Conservation (phyloP, 306 rosid genomes). For the Quercus dentata region DNA sequence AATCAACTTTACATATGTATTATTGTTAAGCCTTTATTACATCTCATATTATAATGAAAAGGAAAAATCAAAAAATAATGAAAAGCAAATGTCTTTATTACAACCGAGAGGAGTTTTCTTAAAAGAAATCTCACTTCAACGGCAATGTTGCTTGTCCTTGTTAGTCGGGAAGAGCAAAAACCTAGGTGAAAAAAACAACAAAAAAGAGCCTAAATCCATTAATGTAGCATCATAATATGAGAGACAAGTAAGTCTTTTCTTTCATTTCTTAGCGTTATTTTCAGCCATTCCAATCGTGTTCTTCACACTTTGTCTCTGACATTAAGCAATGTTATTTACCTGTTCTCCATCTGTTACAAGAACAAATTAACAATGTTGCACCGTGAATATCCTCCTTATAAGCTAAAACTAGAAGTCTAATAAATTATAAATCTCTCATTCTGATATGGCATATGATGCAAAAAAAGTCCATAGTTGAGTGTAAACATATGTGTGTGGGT, state of each 20-base stretch:
- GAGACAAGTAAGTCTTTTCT: not conserved
- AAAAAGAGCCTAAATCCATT: conserved; percentile 21
- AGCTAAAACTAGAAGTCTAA: too few species aligned
- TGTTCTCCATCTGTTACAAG: too few species aligned
- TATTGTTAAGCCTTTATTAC: conserved; percentile 7
- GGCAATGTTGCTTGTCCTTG: conserved; percentile 23
- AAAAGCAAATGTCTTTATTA: conserved; percentile 14
- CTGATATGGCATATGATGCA: too few species aligned
- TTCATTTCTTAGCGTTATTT: conserved; percentile 24
- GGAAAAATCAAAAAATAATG: not conserved
- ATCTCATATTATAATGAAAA: not conserved
- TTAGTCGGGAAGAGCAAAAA: conserved; percentile 23
- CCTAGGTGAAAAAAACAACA: not conserved
- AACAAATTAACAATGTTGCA: too few species aligned
- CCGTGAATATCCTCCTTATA: too few species aligned
- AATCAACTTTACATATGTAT: not conserved
- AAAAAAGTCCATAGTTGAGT: too few species aligned
- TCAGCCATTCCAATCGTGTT: too few species aligned
- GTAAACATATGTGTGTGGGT: too few species aligned
- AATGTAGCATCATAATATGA: conserved; percentile 2
- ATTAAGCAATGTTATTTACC: too few species aligned
- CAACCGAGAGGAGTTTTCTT: not conserved
- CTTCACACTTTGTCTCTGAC: too few species aligned
- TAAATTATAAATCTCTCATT: too few species aligned
- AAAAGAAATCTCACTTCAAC: not conserved